phyloP scores from a whole-genome alignment of 495 filamentous ascomycete species.

The Penicillium argentinense region DNA sequence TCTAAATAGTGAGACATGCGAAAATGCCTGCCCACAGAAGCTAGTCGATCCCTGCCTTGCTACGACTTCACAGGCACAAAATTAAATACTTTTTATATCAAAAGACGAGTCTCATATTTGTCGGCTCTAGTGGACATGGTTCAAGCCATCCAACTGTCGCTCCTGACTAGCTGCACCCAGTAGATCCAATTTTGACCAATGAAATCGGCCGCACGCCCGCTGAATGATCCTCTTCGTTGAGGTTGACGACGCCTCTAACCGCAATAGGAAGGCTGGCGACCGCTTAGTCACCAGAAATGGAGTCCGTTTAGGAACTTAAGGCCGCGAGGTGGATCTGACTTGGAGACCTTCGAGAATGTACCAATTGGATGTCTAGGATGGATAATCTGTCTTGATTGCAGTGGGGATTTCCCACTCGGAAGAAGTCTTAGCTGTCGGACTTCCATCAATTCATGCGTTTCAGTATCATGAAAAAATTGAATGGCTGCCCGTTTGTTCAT shows the following conservation, averaged over 20 bases:
- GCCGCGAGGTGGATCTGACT: not conserved
- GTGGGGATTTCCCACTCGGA: not conserved
- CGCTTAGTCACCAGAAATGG: not conserved
- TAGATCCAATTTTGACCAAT: not conserved
- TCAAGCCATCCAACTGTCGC: not conserved
- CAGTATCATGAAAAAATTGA: not conserved
- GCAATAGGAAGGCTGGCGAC: not conserved
- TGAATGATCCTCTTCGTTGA: not conserved
- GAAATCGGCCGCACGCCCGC: not conserved
- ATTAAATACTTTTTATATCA: too few relatives aligned
- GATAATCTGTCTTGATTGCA: not conserved
- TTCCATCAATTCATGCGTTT: not conserved
- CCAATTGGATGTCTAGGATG: not conserved
- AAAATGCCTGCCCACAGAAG: too few relatives aligned
- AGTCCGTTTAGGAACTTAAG: not conserved
- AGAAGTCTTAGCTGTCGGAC: not conserved
- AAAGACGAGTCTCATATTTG: not conserved
- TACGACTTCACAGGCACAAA: too few relatives aligned
- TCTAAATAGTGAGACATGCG: too few relatives aligned
- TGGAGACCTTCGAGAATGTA: not conserved
- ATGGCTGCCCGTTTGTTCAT: not conserved
- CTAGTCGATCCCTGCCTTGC: too few relatives aligned
- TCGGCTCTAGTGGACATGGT: not conserved
- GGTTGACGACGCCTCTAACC: conserved; percentile 2
- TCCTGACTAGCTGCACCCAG: not conserved